Base-by-base conservation (phyloP, 768 basidiomycete genomes). In the Tricholoma saponaceum region DNA sequence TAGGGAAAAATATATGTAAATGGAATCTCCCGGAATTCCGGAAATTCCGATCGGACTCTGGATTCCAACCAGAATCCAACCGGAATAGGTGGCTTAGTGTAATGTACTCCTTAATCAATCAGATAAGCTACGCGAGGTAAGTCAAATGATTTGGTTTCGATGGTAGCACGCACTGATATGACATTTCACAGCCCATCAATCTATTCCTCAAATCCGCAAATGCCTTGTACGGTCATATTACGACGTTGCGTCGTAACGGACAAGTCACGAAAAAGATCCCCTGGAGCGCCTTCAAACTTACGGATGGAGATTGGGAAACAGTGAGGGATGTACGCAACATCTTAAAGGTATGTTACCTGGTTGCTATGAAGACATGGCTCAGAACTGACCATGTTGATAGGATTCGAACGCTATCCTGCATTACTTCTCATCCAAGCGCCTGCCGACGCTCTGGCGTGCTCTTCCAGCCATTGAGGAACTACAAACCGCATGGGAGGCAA, bases 391-490 rank as follows among this genome's bases (percentile, higher is more conserved):
- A 18, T 51, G 32, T 23, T 43, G 25, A 12, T 35, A 69, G 65
- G 67, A 71, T 9, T 55, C 65, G 0, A 67, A 72, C 18, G 8
- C 23, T 1, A 39, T 60, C 22, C 56, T 58, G 60, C 60, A 66
- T 18, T 55, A 64, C 20, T 71, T 73, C 51, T 72, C 67, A 0
- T 54, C 67, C 0, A 67, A 70, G 1, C 73, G 69, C 70, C 70
- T 70, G 18, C 56, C 39, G 18, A 3, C 1, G 6, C 56, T 0
- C 8, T 61, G 5, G 32, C 30, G 0, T 62, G 25, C 72, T 63
- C 55, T 72, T 3, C 70, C 69, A 2, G 60, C 62, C 0, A 32
- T 72, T 2, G 65, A 72, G 39, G 50, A 58, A 5, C 62, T 64
- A n/a, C 58, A 58, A 23, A 62, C 54, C 5, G 50, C 51, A 25